Base-by-base conservation (phyloP, 2,329 filamentous ascomycete genomes). In the Curvularia hawaiiensis region DNA sequence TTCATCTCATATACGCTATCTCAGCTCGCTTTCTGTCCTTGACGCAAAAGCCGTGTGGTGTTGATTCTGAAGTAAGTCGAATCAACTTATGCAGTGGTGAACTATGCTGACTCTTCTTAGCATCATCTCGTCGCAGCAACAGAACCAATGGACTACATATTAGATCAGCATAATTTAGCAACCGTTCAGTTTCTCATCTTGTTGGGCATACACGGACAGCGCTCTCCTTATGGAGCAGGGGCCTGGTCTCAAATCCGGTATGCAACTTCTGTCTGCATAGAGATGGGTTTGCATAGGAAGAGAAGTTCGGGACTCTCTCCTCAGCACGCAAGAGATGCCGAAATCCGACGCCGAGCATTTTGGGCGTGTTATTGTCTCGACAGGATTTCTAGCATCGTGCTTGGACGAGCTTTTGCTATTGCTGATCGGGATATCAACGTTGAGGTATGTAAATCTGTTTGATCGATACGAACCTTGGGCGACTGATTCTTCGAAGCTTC, bases 291-390 rank as follows among this genome's bases (percentile, higher is more conserved):
- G 33, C 67, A 71, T 38, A 60, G 68, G 28, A 71, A 74, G 64
- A 59, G 66, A 56, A 60, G 64, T 31, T 31, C 68, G 2, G 51
- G 53, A 18, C 52, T 51, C 16, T 65, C 64, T 4, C 28, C 46
- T 11, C 45, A 58, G 4, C 52, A 65, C 9, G 50, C 52, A 22
- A 58, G 65, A 20, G 67, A 70, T 44, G 55, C 67, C 4, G 68
- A 71, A 31, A 61, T 71, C 8, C 61, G 68, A 22, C 58, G 65
- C 24, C 65, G 68, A 11, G 61, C 63, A 0, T 71, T 71, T 26
- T 71, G 68, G 67, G 64, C 65, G 10, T 71, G 68, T 35, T 71
- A 71, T 33, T 69, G 65, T 45, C 54, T 71, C 6, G 68, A 71
- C 46, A 59, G 68, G 24, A 49, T 67, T 43, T 69, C 67, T 14